Conservation (phyloP, 331 rosid genomes). For the Pyrus hybrid region DNA sequence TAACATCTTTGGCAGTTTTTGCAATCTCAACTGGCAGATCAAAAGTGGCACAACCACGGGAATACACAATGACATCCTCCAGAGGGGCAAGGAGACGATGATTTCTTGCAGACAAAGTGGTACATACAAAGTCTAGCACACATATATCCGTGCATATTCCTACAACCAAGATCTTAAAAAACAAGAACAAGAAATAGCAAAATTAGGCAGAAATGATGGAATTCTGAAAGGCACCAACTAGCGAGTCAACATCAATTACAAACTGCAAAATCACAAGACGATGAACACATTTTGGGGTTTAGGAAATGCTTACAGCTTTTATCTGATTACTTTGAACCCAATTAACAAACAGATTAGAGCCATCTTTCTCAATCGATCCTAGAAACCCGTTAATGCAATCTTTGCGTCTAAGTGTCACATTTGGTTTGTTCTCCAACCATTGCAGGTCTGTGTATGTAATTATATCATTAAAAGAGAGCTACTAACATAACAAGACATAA, state of each 20-base stretch:
- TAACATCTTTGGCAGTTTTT: slow-evolving; percentile 39
- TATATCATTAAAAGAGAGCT: slow-evolving; percentile 4
- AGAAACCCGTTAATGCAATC: slow-evolving; percentile 85
- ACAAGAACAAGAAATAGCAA: slow-evolving; percentile 9
- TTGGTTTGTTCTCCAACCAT: slow-evolving; percentile 77
- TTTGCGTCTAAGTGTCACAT: slow-evolving; percentile 68
- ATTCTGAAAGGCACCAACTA: not conserved
- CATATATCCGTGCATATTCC: slow-evolving; percentile 92
- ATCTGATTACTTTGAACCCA: slow-evolving; percentile 79
- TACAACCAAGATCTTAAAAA: slow-evolving; percentile 60
- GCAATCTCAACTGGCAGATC: slow-evolving; percentile 68
- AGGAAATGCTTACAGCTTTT: slow-evolving; percentile 40
- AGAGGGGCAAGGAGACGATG: slow-evolving; percentile 58
- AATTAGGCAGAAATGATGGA: slow-evolving; percentile 6
- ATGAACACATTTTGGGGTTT: not conserved
- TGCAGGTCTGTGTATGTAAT: slow-evolving; percentile 39
- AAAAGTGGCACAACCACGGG: slow-evolving; percentile 77
- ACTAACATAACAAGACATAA: not conserved
- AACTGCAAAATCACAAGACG: slow-evolving; percentile 5
- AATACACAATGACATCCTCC: slow-evolving; percentile 69
- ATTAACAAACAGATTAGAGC: slow-evolving; percentile 65
- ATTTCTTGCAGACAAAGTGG: slow-evolving; percentile 63
- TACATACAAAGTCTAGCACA: slow-evolving; percentile 74
- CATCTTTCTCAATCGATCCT: slow-evolving; percentile 75
- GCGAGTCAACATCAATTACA: not conserved